Evolutionary conservation across 768 basidiomycete species (phyloP).

Genomic region (Boletus fagicola): DNA sequence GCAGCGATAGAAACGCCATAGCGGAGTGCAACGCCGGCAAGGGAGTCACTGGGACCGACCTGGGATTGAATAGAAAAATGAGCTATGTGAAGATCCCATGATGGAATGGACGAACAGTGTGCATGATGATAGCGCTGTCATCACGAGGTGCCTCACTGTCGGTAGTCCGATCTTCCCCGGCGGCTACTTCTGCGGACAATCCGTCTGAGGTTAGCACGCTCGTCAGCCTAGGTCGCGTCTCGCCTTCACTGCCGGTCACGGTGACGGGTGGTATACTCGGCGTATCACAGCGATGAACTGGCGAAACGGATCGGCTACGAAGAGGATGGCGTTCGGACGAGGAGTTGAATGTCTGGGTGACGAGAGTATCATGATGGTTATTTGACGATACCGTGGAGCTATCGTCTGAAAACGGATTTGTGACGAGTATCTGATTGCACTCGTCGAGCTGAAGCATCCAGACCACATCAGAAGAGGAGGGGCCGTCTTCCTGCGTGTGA

Average conservation of each 20-base stretch:
- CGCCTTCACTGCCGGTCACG: background rate
- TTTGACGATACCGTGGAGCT: background rate
- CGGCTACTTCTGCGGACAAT: background rate
- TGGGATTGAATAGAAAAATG: slow-evolving; percentile 26
- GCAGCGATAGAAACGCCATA: slow-evolving; percentile 85
- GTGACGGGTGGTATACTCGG: background rate
- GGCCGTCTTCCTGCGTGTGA: background rate
- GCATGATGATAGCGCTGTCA: slow-evolving; percentile 7
- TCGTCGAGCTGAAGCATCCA: slow-evolving; percentile 31
- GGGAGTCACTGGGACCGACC: slow-evolving; percentile 74
- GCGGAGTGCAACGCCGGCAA: slow-evolving; percentile 84
- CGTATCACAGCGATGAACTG: background rate
- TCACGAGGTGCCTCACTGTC: background rate
- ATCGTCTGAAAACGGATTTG: slow-evolving; percentile 14
- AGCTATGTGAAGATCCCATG: background rate
- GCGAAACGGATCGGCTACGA: slow-evolving; percentile 10
- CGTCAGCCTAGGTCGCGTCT: slow-evolving; percentile 7
- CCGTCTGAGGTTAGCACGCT: background rate
- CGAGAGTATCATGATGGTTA: background rate
- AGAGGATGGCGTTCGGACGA: slow-evolving; percentile 19
- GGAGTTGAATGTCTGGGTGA: background rate
- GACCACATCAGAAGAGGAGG: slow-evolving; percentile 18
- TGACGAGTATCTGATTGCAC: slow-evolving; percentile 24
- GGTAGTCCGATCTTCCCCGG: background rate
- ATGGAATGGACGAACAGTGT: slow-evolving; percentile 18